phyloP scores from a whole-genome alignment of 345 rosid species.

The Dimocarpus longan region DNA sequence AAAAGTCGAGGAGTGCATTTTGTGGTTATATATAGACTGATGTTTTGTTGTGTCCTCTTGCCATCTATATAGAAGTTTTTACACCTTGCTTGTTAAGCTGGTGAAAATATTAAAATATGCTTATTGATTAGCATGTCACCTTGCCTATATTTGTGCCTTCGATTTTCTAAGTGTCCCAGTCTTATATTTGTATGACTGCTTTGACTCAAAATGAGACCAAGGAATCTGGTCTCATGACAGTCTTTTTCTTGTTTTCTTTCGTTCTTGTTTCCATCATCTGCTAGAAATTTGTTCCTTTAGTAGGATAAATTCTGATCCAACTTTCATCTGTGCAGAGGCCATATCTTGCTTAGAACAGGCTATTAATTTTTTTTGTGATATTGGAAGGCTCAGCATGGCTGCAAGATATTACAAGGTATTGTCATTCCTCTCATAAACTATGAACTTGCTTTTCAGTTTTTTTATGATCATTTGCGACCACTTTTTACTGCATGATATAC shows the following conservation, averaged over 20 bases:
- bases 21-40: not conserved
- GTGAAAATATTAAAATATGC: not conserved
- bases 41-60: not conserved
- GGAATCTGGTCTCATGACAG: not conserved
- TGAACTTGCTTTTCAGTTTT: not conserved
- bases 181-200: not conserved
- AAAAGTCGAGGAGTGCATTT: not conserved
- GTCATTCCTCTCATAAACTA: constrained; percentile 3
- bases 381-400: constrained; percentile 97
- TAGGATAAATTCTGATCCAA: constrained; percentile 6
- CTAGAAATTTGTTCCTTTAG: not conserved
- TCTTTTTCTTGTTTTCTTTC: not conserved
- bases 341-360: constrained; percentile 89
- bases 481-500: not conserved
- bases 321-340: constrained; percentile 62
- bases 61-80: not conserved
- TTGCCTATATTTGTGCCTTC: not conserved
- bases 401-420: constrained; percentile 94
- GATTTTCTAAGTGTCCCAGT: not conserved
- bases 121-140: not conserved
- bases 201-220: not conserved
- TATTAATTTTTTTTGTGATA: constrained; percentile 78
- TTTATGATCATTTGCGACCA: not conserved
- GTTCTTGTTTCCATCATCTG: not conserved
- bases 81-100: not conserved